Evolutionary conservation across 2,329 filamentous ascomycete species (phyloP), one percentile per base, ranked within the genome.

Genomic region (Fusarium tuaranense): DNA sequence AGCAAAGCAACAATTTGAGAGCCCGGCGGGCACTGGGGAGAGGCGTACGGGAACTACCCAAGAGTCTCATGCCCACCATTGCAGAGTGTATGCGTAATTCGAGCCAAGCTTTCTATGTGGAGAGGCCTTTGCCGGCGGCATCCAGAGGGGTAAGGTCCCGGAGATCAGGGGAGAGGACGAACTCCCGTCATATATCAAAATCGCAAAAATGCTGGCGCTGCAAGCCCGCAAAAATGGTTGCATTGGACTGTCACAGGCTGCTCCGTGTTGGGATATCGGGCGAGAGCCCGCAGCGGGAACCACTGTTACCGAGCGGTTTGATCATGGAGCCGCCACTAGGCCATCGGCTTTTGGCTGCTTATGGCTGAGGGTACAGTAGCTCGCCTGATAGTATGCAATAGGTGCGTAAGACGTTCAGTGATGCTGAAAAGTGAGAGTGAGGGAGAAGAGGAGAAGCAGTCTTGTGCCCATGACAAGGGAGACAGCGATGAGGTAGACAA

Each of bases 91-190:
- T 34, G 12, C 32, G 32, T 38, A 62, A 32, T 14, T 48, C 63
- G 62, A 61, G 61, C 44, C 65, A 59, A 67, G 68, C 65, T 61
- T 63, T 36, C 27, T 9, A 25, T 53, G 72, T 66, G 74, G 68
- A 68, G 68, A 67, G 53, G 44, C 57, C 57, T 22, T 65, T 77
- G 72, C 76, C 69, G 74, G 36, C 69, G 76, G 76, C 76, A 77
- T 36, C 36, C 18, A 16, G 32, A 66, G 53, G 25, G 60, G 18
- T 5, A 63, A 38, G 57, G 13, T 39, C 63, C 38, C 38, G 14
- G 34, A 30, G 25, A 25, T 41, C 41, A 65, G 46, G 41, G 39
- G 32, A 36, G 32, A 34, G 25, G 14, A 46, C n/a, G 51, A 25
- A 48, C 41, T 69, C 53, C 36, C 41, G 70, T 78, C 75, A 77